Evolutionary conservation across 768 basidiomycete species (phyloP).

Genomic region (Podaxis sp.): DNA sequence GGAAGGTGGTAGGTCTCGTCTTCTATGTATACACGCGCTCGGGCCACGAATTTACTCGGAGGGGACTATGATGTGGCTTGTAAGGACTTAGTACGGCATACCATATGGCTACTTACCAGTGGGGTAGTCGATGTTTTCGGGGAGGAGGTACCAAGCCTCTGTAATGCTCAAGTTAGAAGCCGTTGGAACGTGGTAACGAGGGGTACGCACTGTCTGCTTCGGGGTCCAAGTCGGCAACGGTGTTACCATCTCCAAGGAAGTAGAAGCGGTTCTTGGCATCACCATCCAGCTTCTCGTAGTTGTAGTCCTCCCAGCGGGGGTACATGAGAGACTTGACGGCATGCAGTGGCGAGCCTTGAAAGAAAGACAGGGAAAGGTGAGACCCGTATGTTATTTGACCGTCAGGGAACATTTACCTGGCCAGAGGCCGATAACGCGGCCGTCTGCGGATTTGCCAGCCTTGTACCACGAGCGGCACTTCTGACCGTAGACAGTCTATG

Average conservation of each 20-base stretch:
- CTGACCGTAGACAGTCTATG: constrained; percentile 55
- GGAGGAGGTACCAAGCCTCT: constrained; percentile 48
- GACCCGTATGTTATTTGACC: background rate
- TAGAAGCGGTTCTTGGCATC: constrained; percentile 45
- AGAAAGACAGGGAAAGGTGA: background rate
- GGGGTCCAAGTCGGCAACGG: constrained; percentile 43
- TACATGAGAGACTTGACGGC: constrained; percentile 46
- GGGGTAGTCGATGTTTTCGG: constrained; percentile 44
- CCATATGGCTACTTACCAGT: constrained; percentile 31
- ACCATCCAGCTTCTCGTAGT: constrained; percentile 47
- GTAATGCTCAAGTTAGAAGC: constrained; percentile 9
- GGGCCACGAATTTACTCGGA: background rate
- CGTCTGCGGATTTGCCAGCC: constrained; percentile 51
- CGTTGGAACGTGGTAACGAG: background rate
- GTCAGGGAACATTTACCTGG: constrained; percentile 38
- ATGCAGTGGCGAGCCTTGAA: constrained; percentile 52
- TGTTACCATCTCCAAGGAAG: constrained; percentile 65
- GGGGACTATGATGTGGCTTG: background rate
- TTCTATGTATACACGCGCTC: background rate
- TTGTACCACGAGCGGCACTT: constrained; percentile 70
- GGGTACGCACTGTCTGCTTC: constrained; percentile 30
- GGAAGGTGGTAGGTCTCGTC: no score
- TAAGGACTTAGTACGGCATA: background rate
- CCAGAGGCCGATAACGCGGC: constrained; percentile 58
- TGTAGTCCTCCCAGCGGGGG: constrained; percentile 68